phyloP scores from a whole-genome alignment of 768 basidiomycete genomes.

The Boletus subcaerulescens region DNA sequence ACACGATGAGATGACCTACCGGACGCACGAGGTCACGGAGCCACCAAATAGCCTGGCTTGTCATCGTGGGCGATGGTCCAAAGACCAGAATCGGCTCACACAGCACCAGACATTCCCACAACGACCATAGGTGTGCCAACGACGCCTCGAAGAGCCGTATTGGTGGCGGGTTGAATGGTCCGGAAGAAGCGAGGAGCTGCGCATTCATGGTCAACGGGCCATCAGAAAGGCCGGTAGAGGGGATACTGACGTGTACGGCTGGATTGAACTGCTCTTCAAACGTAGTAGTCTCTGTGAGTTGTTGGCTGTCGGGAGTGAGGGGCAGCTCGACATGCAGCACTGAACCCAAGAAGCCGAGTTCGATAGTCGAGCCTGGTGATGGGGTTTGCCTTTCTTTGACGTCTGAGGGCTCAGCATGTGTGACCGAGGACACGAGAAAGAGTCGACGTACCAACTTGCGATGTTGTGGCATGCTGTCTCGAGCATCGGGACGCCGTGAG shows the following conservation, averaged over 20 bases:
- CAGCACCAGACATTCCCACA: constrained; percentile 92
- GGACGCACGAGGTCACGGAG: constrained; percentile 83
- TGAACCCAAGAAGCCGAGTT: constrained; percentile 82
- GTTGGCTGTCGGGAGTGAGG: constrained; percentile 64
- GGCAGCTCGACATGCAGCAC: constrained; percentile 75
- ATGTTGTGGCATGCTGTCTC: constrained; percentile 87
- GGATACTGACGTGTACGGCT: constrained; percentile 41
- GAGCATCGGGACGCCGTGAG: constrained; percentile 75
- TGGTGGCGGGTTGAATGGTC: constrained; percentile 57
- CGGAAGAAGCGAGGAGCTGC: constrained; percentile 67
- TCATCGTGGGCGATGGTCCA: constrained; percentile 72
- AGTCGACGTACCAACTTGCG: constrained; percentile 66
- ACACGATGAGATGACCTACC: constrained; percentile 37
- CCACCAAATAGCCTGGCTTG: constrained; percentile 92
- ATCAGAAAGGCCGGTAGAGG: neutral
- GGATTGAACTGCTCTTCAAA: constrained; percentile 55
- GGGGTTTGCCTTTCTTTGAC: constrained; percentile 76
- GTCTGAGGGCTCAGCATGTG: constrained; percentile 11
- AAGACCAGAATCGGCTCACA: constrained; percentile 89
- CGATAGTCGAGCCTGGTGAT: constrained; percentile 57
- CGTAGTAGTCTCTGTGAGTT: constrained; percentile 54
- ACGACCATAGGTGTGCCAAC: constrained; percentile 69
- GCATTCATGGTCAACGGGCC: neutral
- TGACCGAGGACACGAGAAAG: neutral
- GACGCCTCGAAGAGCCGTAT: constrained; percentile 61